Evolutionary conservation across 768 basidiomycete genomes (phyloP), one percentile per base, ranked within the genome.

Genomic region (Botryobasidium botryosum): DNA sequence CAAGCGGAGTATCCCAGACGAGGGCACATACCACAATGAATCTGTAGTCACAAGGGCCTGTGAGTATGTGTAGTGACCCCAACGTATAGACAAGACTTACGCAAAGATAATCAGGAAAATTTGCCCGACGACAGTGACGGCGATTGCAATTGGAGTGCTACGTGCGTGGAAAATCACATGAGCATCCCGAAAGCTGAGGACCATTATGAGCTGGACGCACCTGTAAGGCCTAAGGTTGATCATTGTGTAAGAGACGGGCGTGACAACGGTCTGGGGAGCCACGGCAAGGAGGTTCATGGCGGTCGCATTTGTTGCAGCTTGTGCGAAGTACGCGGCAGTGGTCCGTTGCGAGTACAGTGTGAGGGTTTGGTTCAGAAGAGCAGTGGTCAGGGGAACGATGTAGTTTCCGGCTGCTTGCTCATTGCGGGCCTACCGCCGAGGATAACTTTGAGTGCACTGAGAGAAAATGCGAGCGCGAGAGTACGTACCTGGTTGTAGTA

Each of bases 91-190:
- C n/a, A n/a, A n/a, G n/a, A n/a, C n/a, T n/a, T n/a, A n/a, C 37
- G 25, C 41, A 40, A 59, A 56, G 35, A 50, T 56, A 21, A 57
- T 35, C 17, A 58, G 35, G 49, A 58, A 64, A 28, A 63, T 63
- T 40, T 59, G 55, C 5, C 62, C 68, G 46, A 70, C 68, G 6
- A 69, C 60, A 2, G 62, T 64, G 39, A 68, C 61, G 3, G 67
- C 68, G 10, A 58, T 57, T 0, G 66, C 65, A 4, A 66, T 61
- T 1, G 62, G 55, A 1, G 59, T 50, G 12, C 10, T 48, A 35
- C 8, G 32, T 10, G n/a, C n/a, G n/a, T 33, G 32, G 17, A 35
- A 35, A 3, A 33, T 10, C 17, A 17, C 17, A 17, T 17, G 32
- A 10, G 32, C 10, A 10, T 10, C 32, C 17, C 32, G 32, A 17